phyloP scores from a whole-genome alignment of 75 land plant genomes.

The Sequoiadendron giganteum region DNA sequence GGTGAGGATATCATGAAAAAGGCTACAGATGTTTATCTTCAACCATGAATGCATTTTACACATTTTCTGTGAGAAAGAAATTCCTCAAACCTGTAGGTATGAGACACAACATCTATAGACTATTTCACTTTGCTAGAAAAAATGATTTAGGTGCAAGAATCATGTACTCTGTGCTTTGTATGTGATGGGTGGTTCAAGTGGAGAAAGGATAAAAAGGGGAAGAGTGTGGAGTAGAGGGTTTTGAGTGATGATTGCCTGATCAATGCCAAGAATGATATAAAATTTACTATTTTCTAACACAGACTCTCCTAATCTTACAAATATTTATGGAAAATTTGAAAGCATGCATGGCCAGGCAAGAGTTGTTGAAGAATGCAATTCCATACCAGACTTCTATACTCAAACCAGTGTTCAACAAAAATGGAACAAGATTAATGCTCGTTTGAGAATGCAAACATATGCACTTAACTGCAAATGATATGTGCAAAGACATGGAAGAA shows the following conservation, averaged over 20 bases:
- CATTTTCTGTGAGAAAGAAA: background rate
- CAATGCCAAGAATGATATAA: background rate
- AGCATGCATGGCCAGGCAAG: background rate
- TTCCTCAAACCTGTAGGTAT: background rate
- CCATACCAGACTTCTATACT: background rate
- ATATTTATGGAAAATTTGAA: background rate
- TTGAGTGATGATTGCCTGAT: background rate
- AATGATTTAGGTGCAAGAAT: background rate
- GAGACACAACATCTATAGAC: background rate
- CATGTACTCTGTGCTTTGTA: background rate
- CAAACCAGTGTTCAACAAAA: background rate
- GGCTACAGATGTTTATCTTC: background rate
- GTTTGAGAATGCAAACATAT: background rate
- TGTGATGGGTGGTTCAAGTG: background rate
- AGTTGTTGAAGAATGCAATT: background rate
- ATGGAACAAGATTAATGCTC: background rate
- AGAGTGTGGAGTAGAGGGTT: background rate
- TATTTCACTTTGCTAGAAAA: background rate
- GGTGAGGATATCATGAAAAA: background rate
- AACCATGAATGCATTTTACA: background rate
- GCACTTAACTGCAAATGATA: background rate
- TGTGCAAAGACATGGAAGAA: background rate
- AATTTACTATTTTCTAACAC: background rate
- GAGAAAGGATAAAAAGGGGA: background rate
- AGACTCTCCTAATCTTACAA: background rate